Base-by-base conservation (phyloP, 2,329 filamentous ascomycete genomes). In the Exserohilum turcica region DNA sequence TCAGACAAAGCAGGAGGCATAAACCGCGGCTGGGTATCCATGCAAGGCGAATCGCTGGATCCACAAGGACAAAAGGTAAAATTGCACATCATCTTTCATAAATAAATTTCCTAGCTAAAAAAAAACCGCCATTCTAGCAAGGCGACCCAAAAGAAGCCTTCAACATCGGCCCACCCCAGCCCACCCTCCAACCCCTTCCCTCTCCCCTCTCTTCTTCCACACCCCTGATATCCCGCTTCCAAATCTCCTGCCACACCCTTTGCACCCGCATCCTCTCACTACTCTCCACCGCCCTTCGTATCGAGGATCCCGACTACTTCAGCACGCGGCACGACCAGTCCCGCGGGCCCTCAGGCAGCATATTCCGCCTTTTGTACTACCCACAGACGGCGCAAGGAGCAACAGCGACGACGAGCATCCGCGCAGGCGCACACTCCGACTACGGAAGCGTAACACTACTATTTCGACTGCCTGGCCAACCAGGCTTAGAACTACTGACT, bases 341-440 rank as follows among this genome's bases (percentile, higher is more conserved):
- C 27, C 67, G 65, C 2, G 82, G 81, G 2, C 70, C 79, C 3
- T 82, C 80, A 13, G 82, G 83, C 35, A 82, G 77, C 16, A 74
- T 81, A 28, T 76, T 81, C 63, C 68, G 79, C 6, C 60, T 81
- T 35, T 84, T 97, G 1, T 81, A 81, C 64, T 79, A 77, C 48
- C 79, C 66, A 72, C 29, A 46, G 67, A 56, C 63, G 12, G 10
- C 61, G 13, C 33, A 51, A 7, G 43, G 52, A 8, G 39, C 49
- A 67, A 78, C 48, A 58, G 73, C 38, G n/a, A 18, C 7, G 4
- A 79, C 15, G 8, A 90, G 93, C 67, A 84, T 97, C 56, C 87
- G 93, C 24, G 93, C 93, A 6, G 94, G 93, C 52, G 92, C 93
- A 0, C 93, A 97, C 74, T 93, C 89, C 4, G 92, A 97, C 77